Base-by-base conservation (phyloP, 139 green algal species). In the Chlorella sp. region DNA sequence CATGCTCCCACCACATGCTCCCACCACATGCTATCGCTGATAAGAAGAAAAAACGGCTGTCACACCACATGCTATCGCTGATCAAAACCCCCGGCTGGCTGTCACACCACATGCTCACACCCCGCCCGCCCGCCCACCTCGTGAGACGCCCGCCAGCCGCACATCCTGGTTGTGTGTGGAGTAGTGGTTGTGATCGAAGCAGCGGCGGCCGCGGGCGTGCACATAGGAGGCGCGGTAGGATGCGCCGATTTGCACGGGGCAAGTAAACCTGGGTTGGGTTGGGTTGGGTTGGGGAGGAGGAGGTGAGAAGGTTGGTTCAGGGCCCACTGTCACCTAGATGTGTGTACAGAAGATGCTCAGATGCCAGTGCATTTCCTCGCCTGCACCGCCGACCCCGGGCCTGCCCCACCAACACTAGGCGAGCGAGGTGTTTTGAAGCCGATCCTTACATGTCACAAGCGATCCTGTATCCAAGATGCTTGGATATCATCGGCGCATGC, bases 111-210 rank as follows among this genome's bases (percentile, higher is more conserved):
- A 16, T n/a, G 3, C 64, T 73, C 11, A 16, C 64, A 16, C 64
- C 64, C 64, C 21, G 7, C 64, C 24, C 48, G 7, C 48, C 64
- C 22, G 11, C 64, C 22, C 64, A 71, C 64, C 64, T 18, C 24
- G 21, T 2, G 21, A 32, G 64, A 71, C 11, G 64, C 64, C 64
- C 21, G 64, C 64, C 21, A 32, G 22, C 21, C 64, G 64, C 64
- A 71, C 64, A 14, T 71, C 64, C 64, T 71, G 64, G 64, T 71
- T 71, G 64, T 71, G 64, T 14, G 21, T 71, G 64, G 64, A 37
- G 80, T 93, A 93, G 84, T 87, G 89, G 76, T 83, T 57, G 88
- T 93, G 88, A 77, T 93, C 88, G 71, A 93, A 93, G 79, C 91
- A 93, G 71, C 71, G 81, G n/a, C 39, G 78, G 26, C 91, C 91